phyloP scores from a whole-genome alignment of 2,329 filamentous ascomycete genomes.

The Fusarium sp. region DNA sequence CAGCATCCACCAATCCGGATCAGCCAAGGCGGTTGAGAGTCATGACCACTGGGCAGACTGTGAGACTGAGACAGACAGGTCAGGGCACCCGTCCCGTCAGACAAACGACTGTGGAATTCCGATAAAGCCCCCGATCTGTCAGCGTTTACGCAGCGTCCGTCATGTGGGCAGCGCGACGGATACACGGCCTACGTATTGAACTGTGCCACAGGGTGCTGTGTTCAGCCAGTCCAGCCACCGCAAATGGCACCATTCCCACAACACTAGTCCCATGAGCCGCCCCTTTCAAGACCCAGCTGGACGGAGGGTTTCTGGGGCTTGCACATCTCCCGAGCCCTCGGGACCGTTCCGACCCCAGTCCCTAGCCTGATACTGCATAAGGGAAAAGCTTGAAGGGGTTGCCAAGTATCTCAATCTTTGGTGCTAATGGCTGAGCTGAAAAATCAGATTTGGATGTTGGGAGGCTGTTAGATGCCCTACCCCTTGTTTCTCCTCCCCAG shows the following conservation, averaged over 20 bases:
- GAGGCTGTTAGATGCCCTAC: neutral
- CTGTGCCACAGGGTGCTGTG: neutral
- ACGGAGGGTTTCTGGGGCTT: constrained; percentile 24
- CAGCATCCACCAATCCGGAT: neutral
- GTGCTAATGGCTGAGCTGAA: neutral
- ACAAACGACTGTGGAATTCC: neutral
- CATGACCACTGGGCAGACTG: neutral
- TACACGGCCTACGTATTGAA: neutral
- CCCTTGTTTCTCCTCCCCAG: neutral
- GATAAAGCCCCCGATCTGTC: neutral
- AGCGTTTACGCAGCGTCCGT: neutral
- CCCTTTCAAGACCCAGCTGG: constrained; percentile 8
- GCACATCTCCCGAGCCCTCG: constrained; percentile 35
- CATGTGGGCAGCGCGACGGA: neutral
- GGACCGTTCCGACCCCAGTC: constrained; percentile 23
- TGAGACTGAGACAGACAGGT: neutral
- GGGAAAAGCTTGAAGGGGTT: constrained; percentile 8
- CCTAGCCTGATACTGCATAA: constrained; percentile 9
- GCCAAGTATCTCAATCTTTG: neutral
- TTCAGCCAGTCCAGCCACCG: constrained; percentile 6
- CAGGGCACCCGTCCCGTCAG: neutral
- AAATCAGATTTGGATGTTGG: neutral
- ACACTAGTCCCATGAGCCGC: constrained; percentile 1
- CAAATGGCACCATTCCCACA: constrained; percentile 7
- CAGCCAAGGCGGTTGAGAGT: neutral